Evolutionary conservation across 352 stramenopile species (phyloP), one percentile per base, ranked within the genome.

Genomic region (Thraustochytrium striatum): DNA sequence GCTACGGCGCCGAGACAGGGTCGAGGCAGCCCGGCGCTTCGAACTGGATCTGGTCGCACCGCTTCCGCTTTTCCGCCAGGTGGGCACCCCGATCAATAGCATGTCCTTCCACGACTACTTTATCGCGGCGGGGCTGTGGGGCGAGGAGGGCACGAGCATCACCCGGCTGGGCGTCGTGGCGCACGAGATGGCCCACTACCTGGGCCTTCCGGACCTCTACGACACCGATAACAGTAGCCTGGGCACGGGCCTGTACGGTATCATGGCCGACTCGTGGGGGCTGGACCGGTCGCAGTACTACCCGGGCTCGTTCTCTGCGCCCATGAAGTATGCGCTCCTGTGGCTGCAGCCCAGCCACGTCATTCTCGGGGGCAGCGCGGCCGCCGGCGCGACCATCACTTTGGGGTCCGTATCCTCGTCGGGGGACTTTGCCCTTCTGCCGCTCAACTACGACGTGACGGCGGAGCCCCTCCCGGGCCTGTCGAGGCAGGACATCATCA

Each of bases 131-230:
- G 69, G 69, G 0, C 50, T 69, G n/a, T 68, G 83, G 13, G 83
- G 81, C 1, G 80, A 69, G n/a, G 85, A 78, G 36, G 41, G 55
- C 13, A 73, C 35, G 2, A 61, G 84, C 25, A 87, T 88, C 61
- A 82, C 81, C 9, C 53, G 82, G n/a, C 86, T 88, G 52, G 84
- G 85, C 0, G 85, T 88, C 0, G 85, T 88, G 57, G 73, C 58
- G 39, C 85, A 88, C 69, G 85, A 88, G 39, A 59, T 86, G 28
- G 78, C 79, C 3, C 86, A 89, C 83, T 86, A 82, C 50, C 68
- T 88, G 0, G 84, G 84, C 44, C 33, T 88, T 19, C 80, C 75
- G 21, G 85, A 89, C 79, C 79, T 87, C 35, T 89, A 89, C 57
- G 86, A 89, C 72, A 72, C 36, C 19, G 82, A 72, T 32, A 80